Percentiles rank a stretch among this genome's conserved stretches.
phyloP scores from a whole-genome alignment of 306 rosid species.

The Abrus pulchellus region DNA sequence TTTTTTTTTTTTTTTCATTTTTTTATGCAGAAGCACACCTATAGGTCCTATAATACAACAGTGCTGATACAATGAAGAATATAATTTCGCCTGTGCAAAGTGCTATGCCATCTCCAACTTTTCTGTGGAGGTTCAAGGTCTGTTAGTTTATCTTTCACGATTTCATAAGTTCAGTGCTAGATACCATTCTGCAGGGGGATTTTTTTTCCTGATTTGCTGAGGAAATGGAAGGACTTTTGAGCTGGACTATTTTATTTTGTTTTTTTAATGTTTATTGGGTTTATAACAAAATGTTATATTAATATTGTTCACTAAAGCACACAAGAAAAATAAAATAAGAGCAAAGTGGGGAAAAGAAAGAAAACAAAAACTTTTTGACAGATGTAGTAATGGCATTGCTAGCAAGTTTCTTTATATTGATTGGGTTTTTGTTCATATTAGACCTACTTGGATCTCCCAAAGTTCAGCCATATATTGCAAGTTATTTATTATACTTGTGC shows the following conservation, averaged over 20 bases:
- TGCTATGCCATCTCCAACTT: constrained; percentile 81
- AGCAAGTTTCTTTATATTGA: constrained; percentile 17
- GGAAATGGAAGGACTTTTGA: constrained; percentile 24
- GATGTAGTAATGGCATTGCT: constrained; percentile 11
- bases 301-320: background rate
- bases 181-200: constrained; percentile 7
- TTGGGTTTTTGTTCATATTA: constrained; percentile 23
- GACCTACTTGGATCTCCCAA: constrained; percentile 14
- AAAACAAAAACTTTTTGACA: constrained; percentile 3
- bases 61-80: constrained; percentile 66
- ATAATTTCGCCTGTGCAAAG: constrained; percentile 63
- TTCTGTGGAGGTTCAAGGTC: constrained; percentile 96
- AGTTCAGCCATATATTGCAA: background rate
- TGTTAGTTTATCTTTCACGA: constrained; percentile 27
- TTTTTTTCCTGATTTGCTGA: background rate
- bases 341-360: background rate
- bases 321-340: background rate
- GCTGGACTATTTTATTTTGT: background rate
- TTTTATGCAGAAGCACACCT: constrained; percentile 39
- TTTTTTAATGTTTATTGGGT: background rate
- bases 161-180: constrained; percentile 4
- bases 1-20: constrained; percentile 17
- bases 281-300: background rate
- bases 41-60: constrained; percentile 37
- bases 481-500: background rate